Evolutionary conservation across 805 yeast genomes (phyloP), one percentile per base, ranked within the genome.

Genomic region (Candida silvatica): DNA sequence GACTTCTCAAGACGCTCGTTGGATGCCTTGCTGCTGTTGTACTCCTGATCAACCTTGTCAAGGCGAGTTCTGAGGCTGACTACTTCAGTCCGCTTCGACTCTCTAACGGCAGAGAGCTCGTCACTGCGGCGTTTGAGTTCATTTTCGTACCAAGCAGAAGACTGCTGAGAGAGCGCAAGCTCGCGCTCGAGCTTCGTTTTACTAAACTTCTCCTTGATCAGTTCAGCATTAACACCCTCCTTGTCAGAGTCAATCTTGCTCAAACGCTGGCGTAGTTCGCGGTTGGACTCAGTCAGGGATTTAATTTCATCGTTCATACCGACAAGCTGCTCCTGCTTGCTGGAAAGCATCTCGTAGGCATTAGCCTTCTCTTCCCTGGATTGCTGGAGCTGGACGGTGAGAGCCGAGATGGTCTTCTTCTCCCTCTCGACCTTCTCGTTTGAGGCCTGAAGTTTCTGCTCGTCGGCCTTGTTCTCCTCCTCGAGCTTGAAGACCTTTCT

Each of bases 181-280:
- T 60, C 63, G 32, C 54, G 59, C 24, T 44, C 46, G 4, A 53
- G 18, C 17, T 46, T 54, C n/a, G 43, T 46, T 6, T 45, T 42
- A 5, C 49, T 53, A 33, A 55, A 48, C 29, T 48, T 50, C 14
- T 42, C 39, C 26, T 51, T 52, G 28, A 47, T 25, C 2, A 44
- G 26, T 18, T 59, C 57, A n/a, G 52, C 43, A 6, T 37, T 27
- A 2, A 45, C 25, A 6, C 39, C 36, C 31, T 60, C 61, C 29
- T 47, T 48, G 52, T 69, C 27, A 57, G 56, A 14, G 29, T 55
- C 55, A 4, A 40, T 11, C 2, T 66, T 67, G 27, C 68, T 46
- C 18, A 71, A 47, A 37, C 66, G 64, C 4, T 54, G 40, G 27
- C 72, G 65, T 3, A 71, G 46, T 54, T 67, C 56, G 14, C 58